A percentile compares a stretch with the other conserved stretches of the same genome.
These are phyloP conservation scores for Syzygium aqueum DNA, from an alignment of 345 rosid species.

Conservation along the genomic window DNA sequence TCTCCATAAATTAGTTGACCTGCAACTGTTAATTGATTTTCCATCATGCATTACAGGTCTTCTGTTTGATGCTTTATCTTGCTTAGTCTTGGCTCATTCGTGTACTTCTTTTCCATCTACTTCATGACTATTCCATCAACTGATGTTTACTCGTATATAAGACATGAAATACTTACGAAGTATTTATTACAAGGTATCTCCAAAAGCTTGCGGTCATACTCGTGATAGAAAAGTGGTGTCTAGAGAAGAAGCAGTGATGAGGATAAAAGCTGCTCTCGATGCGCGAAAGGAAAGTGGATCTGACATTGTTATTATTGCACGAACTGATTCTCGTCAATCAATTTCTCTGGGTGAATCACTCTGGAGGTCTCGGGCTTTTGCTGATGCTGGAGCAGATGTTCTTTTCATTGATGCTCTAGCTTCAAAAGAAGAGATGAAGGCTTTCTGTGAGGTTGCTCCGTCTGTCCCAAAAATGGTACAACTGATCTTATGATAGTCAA, in stretches of 20 bases:
- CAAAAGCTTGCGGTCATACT: conserved; percentile 70
- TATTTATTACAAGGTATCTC: conserved; percentile 43
- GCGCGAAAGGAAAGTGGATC: conserved; percentile 67
- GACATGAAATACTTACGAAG: conserved; percentile 9
- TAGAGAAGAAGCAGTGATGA: conserved; percentile 80
- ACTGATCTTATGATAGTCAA: background rate
- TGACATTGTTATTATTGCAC: conserved; percentile 79
- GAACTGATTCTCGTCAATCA: conserved; percentile 79
- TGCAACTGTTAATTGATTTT: background rate
- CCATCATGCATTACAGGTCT: background rate
- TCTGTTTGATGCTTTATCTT: background rate
- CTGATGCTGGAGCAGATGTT: conserved; percentile 94
- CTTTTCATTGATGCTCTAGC: conserved; percentile 69
- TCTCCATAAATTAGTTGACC: background rate
- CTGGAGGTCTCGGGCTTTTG: conserved; percentile 80
- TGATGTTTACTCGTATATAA: background rate
- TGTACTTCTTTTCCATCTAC: background rate
- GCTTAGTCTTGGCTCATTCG: background rate
- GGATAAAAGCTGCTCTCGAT: conserved; percentile 81
- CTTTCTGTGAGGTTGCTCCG: conserved; percentile 79
- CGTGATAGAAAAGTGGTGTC: conserved; percentile 68
- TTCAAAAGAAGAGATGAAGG: conserved; percentile 85
- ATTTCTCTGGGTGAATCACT: conserved; percentile 75
- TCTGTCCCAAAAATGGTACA: conserved; percentile 78
- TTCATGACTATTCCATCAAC: background rate